These are phyloP conservation scores for Daldinia eschscholtzii DNA, from an alignment of 2,329 filamentous ascomycete genomes.

Conservation along the genomic window DNA sequence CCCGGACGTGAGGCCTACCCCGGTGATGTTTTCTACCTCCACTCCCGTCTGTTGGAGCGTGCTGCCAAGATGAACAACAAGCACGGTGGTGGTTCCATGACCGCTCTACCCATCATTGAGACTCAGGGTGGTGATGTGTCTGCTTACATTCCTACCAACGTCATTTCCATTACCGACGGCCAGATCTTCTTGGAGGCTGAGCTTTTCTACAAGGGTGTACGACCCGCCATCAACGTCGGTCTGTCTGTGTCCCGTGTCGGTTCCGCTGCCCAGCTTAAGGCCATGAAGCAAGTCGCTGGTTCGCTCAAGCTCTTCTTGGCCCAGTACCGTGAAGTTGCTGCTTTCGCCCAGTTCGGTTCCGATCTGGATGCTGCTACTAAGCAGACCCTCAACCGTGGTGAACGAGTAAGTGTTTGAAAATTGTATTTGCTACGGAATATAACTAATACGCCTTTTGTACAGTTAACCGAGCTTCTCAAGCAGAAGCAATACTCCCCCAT, in stretches of 20 bases:
- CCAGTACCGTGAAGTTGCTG: constrained; percentile 99
- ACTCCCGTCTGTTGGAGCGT: constrained; percentile 99
- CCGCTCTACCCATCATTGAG: constrained; percentile 97
- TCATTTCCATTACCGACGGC: constrained; percentile 99
- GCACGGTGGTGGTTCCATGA: constrained; percentile 95
- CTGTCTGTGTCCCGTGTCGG: constrained; percentile 99
- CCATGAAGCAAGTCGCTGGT: constrained; percentile 99
- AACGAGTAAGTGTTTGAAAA: constrained; percentile 77
- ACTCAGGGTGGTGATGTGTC: constrained; percentile 99
- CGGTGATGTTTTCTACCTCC: constrained; percentile 99
- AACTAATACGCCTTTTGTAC: constrained; percentile 47
- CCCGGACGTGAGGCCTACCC: constrained; percentile 99
- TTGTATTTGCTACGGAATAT: constrained; percentile 15
- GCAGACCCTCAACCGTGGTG: constrained; percentile 98
- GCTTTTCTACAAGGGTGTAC: constrained; percentile 99
- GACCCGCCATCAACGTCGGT: constrained; percentile 99
- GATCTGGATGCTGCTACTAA: constrained; percentile 99
- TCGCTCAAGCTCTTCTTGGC: constrained; percentile 99
- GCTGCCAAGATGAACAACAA: constrained; percentile 99
- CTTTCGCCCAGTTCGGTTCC: constrained; percentile 99
- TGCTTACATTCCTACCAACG: constrained; percentile 99
- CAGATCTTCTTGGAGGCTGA: constrained; percentile 99
- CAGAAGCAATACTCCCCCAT: constrained; percentile 99
- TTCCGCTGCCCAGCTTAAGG: constrained; percentile 99
- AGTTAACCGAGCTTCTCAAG: constrained; percentile 97